Conservation (phyloP, 2,329 filamentous ascomycete genomes). For the Fonsecaea erecta region DNA sequence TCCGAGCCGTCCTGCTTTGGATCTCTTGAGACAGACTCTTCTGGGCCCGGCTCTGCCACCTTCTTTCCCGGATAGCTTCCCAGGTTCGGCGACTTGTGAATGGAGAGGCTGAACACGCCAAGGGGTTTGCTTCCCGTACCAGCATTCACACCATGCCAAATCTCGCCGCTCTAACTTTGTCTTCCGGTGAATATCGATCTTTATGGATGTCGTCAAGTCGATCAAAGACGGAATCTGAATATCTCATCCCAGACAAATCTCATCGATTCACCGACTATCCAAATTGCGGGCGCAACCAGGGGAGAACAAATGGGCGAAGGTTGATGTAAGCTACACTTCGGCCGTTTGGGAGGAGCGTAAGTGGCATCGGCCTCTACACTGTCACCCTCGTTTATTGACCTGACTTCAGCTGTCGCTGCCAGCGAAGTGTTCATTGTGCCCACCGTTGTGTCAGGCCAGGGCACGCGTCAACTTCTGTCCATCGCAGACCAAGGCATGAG, state of each 20-base stretch:
- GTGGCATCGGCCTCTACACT: neutral
- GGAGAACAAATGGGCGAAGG: conserved; percentile 4
- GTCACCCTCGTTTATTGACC: neutral
- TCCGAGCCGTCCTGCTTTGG: no score
- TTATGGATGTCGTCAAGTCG: neutral
- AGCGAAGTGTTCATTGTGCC: conserved; percentile 25
- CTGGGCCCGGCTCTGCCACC: neutral
- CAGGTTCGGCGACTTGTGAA: neutral
- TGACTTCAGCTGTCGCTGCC: conserved; percentile 10
- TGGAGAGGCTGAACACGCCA: neutral
- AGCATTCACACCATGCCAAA: neutral
- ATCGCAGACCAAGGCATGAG: conserved; percentile 9
- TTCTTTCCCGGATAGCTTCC: neutral
- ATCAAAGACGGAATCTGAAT: neutral
- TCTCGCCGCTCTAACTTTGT: neutral
- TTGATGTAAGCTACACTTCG: conserved; percentile 21
- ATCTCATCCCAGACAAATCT: neutral
- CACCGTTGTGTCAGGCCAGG: conserved; percentile 15
- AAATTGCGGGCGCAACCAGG: conserved; percentile 14
- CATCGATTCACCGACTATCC: neutral
- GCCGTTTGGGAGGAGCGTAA: conserved; percentile 17
- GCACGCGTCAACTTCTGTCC: conserved; percentile 14
- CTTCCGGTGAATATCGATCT: neutral
- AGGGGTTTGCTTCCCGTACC: neutral
- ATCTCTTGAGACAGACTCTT: neutral